Percentiles rank a stretch among this genome's conserved stretches.
Evolutionary conservation across 2,329 filamentous ascomycete genomes (phyloP).

Genomic region (Pseudogymnoascus sp.): DNA sequence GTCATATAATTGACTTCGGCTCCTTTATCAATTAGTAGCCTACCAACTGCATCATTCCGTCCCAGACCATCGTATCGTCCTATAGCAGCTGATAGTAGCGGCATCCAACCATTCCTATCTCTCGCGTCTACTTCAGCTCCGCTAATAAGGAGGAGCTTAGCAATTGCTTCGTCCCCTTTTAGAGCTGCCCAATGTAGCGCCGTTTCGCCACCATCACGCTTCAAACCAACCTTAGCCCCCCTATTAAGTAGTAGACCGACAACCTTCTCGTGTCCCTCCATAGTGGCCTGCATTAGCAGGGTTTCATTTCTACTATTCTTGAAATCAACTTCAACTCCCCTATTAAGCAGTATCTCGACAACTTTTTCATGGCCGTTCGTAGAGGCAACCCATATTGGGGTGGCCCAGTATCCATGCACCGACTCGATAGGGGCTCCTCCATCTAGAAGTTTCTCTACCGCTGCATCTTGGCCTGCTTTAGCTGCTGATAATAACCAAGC

Average conservation of each 20-base stretch:
- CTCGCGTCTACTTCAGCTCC: background rate
- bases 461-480: background rate
- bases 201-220: background rate
- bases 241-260: background rate
- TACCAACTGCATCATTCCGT: background rate
- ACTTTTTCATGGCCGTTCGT: background rate
- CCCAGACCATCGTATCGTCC: no score
- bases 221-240: no score
- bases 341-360: background rate
- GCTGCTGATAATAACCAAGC: background rate
- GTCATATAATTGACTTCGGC: background rate
- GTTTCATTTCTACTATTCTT: background rate
- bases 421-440: background rate
- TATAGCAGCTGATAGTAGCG: background rate
- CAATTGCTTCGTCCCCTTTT: background rate
- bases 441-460: background rate
- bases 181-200: background rate
- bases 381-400: background rate
- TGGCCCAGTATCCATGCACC: accelerated
- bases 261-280: background rate
- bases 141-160: background rate
- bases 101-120: background rate
- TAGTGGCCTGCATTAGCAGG: background rate
- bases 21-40: background rate
- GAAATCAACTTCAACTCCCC: background rate